A percentile compares a stretch with the other conserved stretches of the same genome.
phyloP scores from a whole-genome alignment of 1,284 basidiomycete genomes.

The Stereum hirsutum region DNA sequence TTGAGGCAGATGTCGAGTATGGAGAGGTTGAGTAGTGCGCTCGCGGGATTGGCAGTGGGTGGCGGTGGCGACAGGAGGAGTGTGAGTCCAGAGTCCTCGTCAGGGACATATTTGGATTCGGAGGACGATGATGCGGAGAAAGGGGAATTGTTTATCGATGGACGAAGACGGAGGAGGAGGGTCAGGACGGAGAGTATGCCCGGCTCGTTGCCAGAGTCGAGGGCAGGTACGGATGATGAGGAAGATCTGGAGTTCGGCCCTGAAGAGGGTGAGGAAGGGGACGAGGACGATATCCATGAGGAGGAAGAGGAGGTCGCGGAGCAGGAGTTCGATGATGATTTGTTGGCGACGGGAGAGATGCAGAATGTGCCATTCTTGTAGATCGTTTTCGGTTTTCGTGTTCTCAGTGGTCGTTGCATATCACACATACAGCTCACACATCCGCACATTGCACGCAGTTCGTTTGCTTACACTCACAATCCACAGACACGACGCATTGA shows the following conservation, averaged over 20 bases:
- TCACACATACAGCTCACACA: no score
- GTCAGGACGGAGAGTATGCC: constrained; percentile 63
- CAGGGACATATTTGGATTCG: constrained; percentile 42
- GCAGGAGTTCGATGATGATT: constrained; percentile 70
- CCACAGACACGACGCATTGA: no score
- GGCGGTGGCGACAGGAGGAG: constrained; percentile 21
- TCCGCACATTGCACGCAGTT: no score
- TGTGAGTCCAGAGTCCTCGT: constrained; percentile 42
- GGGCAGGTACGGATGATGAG: constrained; percentile 23
- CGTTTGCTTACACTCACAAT: no score
- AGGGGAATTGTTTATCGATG: constrained; percentile 9
- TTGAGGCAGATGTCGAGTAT: constrained; percentile 65
- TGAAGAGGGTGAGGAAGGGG: constrained; percentile 27
- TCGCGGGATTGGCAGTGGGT: constrained; percentile 37
- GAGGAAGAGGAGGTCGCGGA: constrained; percentile 37
- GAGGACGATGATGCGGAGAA: constrained; percentile 40
- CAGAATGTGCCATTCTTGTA: constrained; percentile 8
- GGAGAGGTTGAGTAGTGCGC: constrained; percentile 51
- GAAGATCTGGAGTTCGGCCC: constrained; percentile 45
- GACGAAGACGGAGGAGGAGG: constrained; percentile 27
- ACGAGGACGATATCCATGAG: constrained; percentile 28
- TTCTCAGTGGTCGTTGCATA: no score
- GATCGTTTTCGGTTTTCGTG: not conserved
- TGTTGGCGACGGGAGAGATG: constrained; percentile 64
- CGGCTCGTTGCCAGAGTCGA: constrained; percentile 12